Base-by-base conservation (phyloP, 2,329 filamentous ascomycete species). In the Aspergillus awamori region DNA sequence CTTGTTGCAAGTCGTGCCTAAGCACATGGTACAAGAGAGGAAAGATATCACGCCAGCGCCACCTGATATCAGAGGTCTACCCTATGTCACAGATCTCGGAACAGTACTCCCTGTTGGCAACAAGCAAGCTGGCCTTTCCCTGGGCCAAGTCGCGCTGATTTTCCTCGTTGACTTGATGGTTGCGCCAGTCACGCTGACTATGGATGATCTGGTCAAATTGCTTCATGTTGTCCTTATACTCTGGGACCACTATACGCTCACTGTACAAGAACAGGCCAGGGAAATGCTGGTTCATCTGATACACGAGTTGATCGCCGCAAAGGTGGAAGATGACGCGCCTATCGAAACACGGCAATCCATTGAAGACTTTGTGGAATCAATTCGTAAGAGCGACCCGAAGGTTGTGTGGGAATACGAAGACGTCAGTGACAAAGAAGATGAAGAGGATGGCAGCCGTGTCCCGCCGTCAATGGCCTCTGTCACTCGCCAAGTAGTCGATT, bases 261-360 rank as follows among this genome's bases (percentile, higher is more conserved):
- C 97, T 10, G 95, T 99, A 1, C 94, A 98, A 75, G 95, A 98
- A 67, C 94, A 99, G 76, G 93, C 96, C 30, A 88, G 93, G 53
- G 95, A 99, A 77, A 97, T 99, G 93, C 85, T 99, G 15, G 93
- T 99, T 2, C 95, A 99, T 79, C 84, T 99, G 17, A 96, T 99
- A 51, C 95, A 99, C 70, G 95, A 98, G 75, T 83, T 98, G 6
- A 92, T 99, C 39, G 93, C 97, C 28, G 88, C 87, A 1, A 87
- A 86, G 68, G 83, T 89, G 49, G 88, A 96, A 61, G 90, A 96
- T 59, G 87, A 92, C 60, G 78, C 79, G 52, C 84, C 88, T 6
- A 84, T 82, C 17, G 86, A 87, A 2, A 87, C 87, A 55, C 92
- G 91, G 71, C 84, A 87, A 63, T 85, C 87, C 0, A 93, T 97